phyloP scores from a whole-genome alignment of 495 filamentous ascomycete genomes.

The Xylona heveae region DNA sequence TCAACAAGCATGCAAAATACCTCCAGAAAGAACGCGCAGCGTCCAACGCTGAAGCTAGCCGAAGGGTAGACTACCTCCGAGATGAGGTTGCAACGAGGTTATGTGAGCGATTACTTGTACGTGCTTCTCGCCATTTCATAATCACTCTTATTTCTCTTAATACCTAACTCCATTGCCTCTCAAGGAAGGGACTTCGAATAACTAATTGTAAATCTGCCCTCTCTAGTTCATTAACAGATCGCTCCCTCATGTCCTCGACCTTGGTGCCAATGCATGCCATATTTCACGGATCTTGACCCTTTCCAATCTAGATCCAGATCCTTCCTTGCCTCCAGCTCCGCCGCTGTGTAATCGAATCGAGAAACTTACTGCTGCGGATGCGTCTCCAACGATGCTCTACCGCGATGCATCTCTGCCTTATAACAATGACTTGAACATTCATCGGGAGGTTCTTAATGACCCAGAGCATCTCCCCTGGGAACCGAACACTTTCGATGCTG shows the following conservation, averaged over 20 bases:
- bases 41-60: constrained; percentile 40
- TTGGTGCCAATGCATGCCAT: constrained; percentile 90
- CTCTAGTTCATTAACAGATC: constrained; percentile 71
- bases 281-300: constrained; percentile 60
- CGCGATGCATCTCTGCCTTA: constrained; percentile 61
- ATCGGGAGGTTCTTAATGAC: constrained; percentile 42
- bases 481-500: constrained; percentile 64
- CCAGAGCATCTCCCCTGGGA: constrained; percentile 59
- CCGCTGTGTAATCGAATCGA: constrained; percentile 45
- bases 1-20: constrained; percentile 72
- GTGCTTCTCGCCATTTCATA: constrained; percentile 5
- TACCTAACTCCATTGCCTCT: constrained; percentile 2
- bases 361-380: constrained; percentile 59
- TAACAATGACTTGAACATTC: constrained; percentile 40
- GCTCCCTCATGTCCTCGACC: constrained; percentile 70
- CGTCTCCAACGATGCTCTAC: constrained; percentile 54
- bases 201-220: neutral
- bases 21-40: constrained; percentile 80
- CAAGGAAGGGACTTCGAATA: neutral
- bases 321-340: constrained; percentile 25
- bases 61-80: constrained; percentile 73
- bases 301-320: constrained; percentile 39
- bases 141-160: constrained; percentile 1
- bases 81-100: constrained; percentile 77
- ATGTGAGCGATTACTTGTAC: constrained; percentile 68